Base-by-base conservation (phyloP, 768 basidiomycete genomes). In the Candolleomyces aberdarensis region DNA sequence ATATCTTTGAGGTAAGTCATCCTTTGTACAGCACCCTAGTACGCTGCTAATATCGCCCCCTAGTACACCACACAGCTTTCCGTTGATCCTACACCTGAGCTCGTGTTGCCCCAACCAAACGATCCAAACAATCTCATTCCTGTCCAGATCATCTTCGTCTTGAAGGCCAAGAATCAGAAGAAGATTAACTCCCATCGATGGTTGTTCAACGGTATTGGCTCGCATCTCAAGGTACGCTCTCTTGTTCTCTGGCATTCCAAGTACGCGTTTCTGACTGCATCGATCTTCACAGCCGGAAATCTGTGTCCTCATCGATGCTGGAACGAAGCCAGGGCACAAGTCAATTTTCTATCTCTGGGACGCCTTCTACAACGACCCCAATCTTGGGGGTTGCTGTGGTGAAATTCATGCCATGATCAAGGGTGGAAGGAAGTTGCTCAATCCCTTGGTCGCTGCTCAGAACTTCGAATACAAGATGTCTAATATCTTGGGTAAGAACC, bases 391-490 rank as follows among this genome's bases (percentile, higher is more conserved):
- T 48, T 92, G 91, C 70, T 94, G 92, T 74, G 94, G 94, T 65
- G 94, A 96, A 80, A 96, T 96, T 67, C 91, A 95, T 64, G 94
- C 96, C 62, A 96, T 96, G 26, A 26, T 26, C 26, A 26, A 26
- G 72, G 92, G 93, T 13, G 94, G 94, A 41, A 87, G 74, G 74
- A 96, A 96, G 72, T 83, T 98, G 32, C 72, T 97, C 62, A 98
- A 98, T 69, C 96, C 93, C 17, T 78, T 95, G 53, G 84, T 98
- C 39, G 96, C 96, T 7, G 94, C 96, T 17, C 96, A 98, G 73
- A 97, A 98, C 75, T 96, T 96, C 67, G 94, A 96, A 76, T 97
- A 97, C 78, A 97, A 94, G 77, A 96, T 98, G 92, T 95, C 93
- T 48, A 97, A 98, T 74, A 97, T 98, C 69, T 26, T 26, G 26